These are phyloP conservation scores for Aspergillus clavatus DNA, from an alignment of 2,329 filamentous ascomycete species.

Conservation along the genomic window DNA sequence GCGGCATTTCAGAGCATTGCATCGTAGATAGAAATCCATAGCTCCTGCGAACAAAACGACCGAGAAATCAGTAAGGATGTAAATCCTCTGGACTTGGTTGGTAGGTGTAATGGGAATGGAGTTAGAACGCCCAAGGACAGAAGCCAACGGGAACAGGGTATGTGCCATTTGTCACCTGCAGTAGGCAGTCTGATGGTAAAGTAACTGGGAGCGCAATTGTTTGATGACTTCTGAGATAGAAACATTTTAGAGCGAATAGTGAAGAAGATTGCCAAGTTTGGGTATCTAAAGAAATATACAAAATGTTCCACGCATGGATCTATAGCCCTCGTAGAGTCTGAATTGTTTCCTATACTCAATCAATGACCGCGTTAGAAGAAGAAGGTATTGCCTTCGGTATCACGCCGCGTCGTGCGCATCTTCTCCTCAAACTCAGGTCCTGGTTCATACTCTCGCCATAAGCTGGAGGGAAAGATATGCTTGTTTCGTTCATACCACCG, in stretches of 20 bases:
- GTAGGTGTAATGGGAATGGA: conserved; percentile 4
- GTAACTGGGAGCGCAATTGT: background rate
- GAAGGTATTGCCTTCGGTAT: conserved; percentile 85
- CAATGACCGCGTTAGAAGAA: conserved; percentile 56
- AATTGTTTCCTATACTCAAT: conserved; percentile 9
- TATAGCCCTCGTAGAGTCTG: conserved; percentile 6
- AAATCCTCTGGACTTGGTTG: conserved; percentile 5
- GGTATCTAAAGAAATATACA: conserved; percentile 12
- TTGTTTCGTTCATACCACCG: conserved; percentile 98
- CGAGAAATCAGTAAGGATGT: background rate
- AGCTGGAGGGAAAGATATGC: conserved; percentile 93
- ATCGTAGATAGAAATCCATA: conserved; percentile 73
- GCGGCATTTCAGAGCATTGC: conserved; percentile 76
- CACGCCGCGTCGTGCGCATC: conserved; percentile 70
- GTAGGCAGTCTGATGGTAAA: background rate
- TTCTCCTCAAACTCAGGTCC: conserved; percentile 66
- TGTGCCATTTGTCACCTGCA: background rate
- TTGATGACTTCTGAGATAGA: conserved; percentile 5
- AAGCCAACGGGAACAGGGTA: background rate
- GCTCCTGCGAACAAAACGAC: conserved; percentile 1
- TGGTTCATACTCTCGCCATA: conserved; percentile 93
- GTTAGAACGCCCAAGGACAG: background rate
- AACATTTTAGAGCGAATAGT: background rate
- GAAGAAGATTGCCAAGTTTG: background rate
- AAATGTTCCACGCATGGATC: conserved; percentile 3